phyloP scores from a whole-genome alignment of 257 asterid genomes.

The Plantago elongata region DNA sequence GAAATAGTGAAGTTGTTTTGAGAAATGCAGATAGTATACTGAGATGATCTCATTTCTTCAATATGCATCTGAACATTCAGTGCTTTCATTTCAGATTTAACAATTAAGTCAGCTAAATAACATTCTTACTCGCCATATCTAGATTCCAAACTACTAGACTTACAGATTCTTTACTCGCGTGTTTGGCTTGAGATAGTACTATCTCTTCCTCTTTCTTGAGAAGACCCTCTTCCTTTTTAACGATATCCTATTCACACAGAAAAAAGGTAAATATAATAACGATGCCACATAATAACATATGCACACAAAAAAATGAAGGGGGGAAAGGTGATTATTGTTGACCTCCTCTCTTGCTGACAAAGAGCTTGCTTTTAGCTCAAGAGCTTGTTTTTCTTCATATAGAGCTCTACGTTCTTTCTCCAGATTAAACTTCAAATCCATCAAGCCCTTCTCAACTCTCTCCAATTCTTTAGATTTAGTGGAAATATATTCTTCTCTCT shows the following conservation, averaged over 20 bases:
- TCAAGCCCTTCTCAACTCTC: conserved; percentile 62
- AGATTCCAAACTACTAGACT: conserved; percentile 28
- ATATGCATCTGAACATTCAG: neutral
- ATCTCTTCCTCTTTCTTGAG: conserved; percentile 74
- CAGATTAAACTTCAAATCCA: conserved; percentile 39
- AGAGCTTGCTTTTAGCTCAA: conserved; percentile 51
- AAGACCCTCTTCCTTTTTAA: conserved; percentile 51
- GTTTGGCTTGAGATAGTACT: conserved; percentile 56
- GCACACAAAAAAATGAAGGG: conserved; percentile 17
- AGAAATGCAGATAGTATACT: neutral
- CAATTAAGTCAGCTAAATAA: conserved; percentile 4
- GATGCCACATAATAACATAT: conserved; percentile 19
- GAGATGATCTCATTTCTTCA: conserved; percentile 1
- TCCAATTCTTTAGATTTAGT: conserved; percentile 61
- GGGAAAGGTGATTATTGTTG: conserved; percentile 1
- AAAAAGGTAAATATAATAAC: conserved; percentile 10
- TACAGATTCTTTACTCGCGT: conserved; percentile 69
- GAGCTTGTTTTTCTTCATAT: conserved; percentile 43
- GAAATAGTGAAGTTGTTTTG: conserved; percentile 4
- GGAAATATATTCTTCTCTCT: conserved; percentile 72
- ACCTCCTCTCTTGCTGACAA: conserved; percentile 88
- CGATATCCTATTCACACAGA: conserved; percentile 41
- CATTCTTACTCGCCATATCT: neutral
- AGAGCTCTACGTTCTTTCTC: conserved; percentile 50
- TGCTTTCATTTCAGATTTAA: conserved; percentile 12